Base-by-base conservation (phyloP, 352 stramenopile genomes). In the Phytophthora nicotianae region DNA sequence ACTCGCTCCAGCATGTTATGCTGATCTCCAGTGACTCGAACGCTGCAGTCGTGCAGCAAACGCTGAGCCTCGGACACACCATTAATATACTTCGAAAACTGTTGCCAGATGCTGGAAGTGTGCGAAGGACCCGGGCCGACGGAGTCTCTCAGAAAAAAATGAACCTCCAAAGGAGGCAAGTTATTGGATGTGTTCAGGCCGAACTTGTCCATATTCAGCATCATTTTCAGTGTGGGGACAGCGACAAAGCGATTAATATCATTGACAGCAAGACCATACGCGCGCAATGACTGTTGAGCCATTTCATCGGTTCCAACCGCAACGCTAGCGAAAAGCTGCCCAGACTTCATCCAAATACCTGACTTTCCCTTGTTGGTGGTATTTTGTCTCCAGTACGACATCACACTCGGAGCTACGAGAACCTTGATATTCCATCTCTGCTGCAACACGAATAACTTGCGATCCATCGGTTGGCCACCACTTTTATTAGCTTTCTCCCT, bases 191-290 rank as follows among this genome's bases (percentile, higher is more conserved):
- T 83, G n/a, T 83, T 77, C 11, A 86, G 46, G 7, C 57, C 60
- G 49, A 92, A 58, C 33, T 83, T 85, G 52, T 92, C 83, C 5
- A 85, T 16, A 55, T 78, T 90, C n/a, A 86, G n/a, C 65, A 88
- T 79, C 51, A 88, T 69, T 47, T 86, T 62, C 26, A 68, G 46
- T 16, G 66, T 72, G 16, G 62, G 65, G 6, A 79, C 63, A 17
- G 58, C 52, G 7, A 85, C 58, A 47, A 78, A 82, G 40, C 71
- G 70, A 49, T 71, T 82, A 7, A 92, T 71, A 10, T 77, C 73
- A 27, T 83, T 71, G 11, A 86, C 61, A 16, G 20, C 33, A 42
- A 59, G 43, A 1, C 50, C 54, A 33, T 63, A 46, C 8, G 40
- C 42, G 37, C n/a, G 27, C 9, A 79, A 41, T 4, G 62, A 53